Conservation (phyloP, 306 rosid genomes). For the Herpetospermum pedunculosum region DNA sequence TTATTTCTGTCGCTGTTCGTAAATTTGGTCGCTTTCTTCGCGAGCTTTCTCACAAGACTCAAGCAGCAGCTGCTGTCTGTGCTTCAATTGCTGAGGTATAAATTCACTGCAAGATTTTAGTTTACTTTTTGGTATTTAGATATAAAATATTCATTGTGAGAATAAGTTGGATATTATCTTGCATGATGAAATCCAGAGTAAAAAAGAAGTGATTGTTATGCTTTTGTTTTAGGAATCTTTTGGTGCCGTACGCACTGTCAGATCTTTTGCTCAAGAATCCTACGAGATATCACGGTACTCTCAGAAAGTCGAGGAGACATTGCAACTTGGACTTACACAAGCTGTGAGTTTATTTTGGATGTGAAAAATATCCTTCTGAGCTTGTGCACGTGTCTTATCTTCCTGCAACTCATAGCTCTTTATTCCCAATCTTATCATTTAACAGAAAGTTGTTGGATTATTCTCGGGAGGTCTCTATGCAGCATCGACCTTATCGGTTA, state of each 20-base stretch:
- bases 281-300: conserved; percentile 55
- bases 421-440: background rate
- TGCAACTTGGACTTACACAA: conserved; percentile 62
- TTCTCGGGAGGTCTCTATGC: conserved; percentile 77
- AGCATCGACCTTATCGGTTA: conserved; percentile 64
- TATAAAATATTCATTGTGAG: background rate
- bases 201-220: background rate
- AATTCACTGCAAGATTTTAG: background rate
- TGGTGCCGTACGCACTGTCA: conserved; percentile 75
- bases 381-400: background rate
- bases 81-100: conserved; percentile 75
- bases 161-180: background rate
- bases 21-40: conserved; percentile 72
- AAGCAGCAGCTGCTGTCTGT: conserved; percentile 77
- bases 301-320: conserved; percentile 63
- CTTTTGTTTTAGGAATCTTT: conserved; percentile 51
- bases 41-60: conserved; percentile 74
- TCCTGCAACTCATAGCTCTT: background rate
- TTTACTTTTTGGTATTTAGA: background rate
- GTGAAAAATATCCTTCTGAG: background rate
- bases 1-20: conserved; percentile 59
- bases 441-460: conserved; percentile 65
- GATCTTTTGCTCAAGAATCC: conserved; percentile 72
- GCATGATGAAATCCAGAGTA: background rate
- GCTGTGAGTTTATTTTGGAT: conserved; percentile 43